These are phyloP conservation scores for Aspergillus intermedius DNA, from an alignment of 2,329 filamentous ascomycete species.

Conservation along the genomic window DNA sequence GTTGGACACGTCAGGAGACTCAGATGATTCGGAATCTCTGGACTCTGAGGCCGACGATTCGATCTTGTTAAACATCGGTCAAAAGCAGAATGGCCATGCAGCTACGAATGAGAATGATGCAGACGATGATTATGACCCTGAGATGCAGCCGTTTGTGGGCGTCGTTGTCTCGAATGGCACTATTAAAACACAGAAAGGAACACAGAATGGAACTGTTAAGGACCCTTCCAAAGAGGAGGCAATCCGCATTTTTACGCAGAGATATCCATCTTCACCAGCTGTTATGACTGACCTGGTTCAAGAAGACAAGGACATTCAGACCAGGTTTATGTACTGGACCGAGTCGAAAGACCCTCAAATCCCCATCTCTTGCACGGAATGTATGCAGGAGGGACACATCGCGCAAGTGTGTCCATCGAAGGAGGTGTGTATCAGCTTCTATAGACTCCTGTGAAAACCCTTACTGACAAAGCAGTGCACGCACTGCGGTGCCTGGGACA, in stretches of 20 bases:
- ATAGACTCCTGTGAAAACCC: neutral
- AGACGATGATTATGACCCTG: constrained; percentile 20
- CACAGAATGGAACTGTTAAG: constrained; percentile 1
- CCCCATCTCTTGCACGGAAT: constrained; percentile 38
- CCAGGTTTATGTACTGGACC: constrained; percentile 35
- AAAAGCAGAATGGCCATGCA: constrained; percentile 9
- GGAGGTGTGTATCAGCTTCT: constrained; percentile 28
- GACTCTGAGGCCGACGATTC: constrained; percentile 35
- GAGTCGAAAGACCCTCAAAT: constrained; percentile 33
- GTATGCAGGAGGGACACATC: constrained; percentile 38
- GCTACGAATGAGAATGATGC: constrained; percentile 4
- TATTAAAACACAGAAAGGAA: neutral
- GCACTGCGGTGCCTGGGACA: constrained; percentile 37
- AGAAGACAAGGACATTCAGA: constrained; percentile 35
- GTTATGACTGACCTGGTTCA: constrained; percentile 32
- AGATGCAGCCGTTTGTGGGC: constrained; percentile 8
- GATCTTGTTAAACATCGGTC: constrained; percentile 38
- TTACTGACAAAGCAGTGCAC: constrained; percentile 24
- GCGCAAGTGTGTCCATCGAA: constrained; percentile 37
- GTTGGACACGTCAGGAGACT: constrained; percentile 19
- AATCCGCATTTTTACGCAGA: constrained; percentile 26
- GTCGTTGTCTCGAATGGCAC: constrained; percentile 7
- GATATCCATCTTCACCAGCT: constrained; percentile 28
- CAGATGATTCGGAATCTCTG: constrained; percentile 25
- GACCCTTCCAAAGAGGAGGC: constrained; percentile 28